phyloP scores from a whole-genome alignment of 73 alveolate species.

The Halteria grandinella region DNA sequence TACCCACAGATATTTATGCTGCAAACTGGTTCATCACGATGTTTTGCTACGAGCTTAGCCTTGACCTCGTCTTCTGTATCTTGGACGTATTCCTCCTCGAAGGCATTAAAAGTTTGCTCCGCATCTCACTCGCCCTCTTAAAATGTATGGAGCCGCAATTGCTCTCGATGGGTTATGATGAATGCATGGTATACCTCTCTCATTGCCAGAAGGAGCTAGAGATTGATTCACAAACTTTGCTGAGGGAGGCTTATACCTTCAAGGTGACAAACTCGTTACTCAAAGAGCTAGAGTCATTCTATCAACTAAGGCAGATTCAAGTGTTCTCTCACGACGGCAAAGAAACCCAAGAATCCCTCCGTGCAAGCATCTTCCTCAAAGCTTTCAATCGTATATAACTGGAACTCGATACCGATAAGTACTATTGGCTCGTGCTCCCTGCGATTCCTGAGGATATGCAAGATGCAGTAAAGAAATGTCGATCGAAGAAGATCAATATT shows the following conservation, averaged over 20 bases:
- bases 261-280: constrained; percentile 17
- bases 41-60: constrained; percentile 59
- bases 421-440: constrained; percentile 20
- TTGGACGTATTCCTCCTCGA: constrained; percentile 52
- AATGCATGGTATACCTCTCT: constrained; percentile 25
- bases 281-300: constrained; percentile 24
- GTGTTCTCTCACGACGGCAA: neutral
- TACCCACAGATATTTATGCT: constrained; percentile 55
- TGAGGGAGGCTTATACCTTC: constrained; percentile 14
- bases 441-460: constrained; percentile 32
- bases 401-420: neutral
- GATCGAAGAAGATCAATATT: neutral
- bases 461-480: constrained; percentile 1
- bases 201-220: constrained; percentile 11
- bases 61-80: constrained; percentile 44
- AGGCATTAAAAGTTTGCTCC: constrained; percentile 35
- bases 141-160: constrained; percentile 5
- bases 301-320: constrained; percentile 1
- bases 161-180: constrained; percentile 51
- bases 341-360: constrained; percentile 7
- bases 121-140: constrained; percentile 54
- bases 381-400: neutral
- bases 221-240: constrained; percentile 40
- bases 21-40: constrained; percentile 56
- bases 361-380: neutral